Percentiles rank a stretch among this genome's conserved stretches.
These are phyloP conservation scores for Monosporascus ibericus DNA, from an alignment of 2,329 filamentous ascomycete genomes.

Conservation along the genomic window DNA sequence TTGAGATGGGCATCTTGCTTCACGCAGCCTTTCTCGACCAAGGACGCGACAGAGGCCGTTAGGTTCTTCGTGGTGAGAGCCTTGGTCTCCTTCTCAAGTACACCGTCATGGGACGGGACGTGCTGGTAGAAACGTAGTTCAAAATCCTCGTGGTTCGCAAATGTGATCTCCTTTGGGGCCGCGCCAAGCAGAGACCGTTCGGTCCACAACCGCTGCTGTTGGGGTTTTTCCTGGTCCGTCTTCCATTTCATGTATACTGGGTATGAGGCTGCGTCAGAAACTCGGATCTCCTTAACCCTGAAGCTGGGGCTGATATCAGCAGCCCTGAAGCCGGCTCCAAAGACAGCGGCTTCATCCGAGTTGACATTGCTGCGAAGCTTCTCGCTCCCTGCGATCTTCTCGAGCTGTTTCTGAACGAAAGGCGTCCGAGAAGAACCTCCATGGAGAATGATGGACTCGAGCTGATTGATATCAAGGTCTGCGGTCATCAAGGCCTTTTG, in stretches of 20 bases:
- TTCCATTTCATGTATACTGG: conserved; percentile 70
- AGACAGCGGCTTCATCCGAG: conserved; percentile 91
- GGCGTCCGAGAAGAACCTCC: conserved; percentile 87
- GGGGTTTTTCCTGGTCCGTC: conserved; percentile 59
- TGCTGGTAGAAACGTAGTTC: conserved; percentile 74
- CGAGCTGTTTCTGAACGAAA: conserved; percentile 86
- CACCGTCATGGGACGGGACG: conserved; percentile 40
- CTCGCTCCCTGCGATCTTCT: conserved; percentile 64
- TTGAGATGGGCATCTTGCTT: conserved; percentile 74
- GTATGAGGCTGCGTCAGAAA: conserved; percentile 71
- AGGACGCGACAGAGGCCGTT: conserved; percentile 70
- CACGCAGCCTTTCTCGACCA: conserved; percentile 74
- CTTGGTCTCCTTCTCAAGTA: conserved; percentile 54
- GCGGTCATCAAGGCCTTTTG: conserved; percentile 69
- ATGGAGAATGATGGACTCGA: conserved; percentile 89
- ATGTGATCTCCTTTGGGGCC: conserved; percentile 74
- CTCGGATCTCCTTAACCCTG: conserved; percentile 91
- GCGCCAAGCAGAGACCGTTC: conserved; percentile 68
- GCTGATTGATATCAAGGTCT: conserved; percentile 64
- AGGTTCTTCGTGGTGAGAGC: conserved; percentile 75
- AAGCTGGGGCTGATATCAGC: conserved; percentile 91
- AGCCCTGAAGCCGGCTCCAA: conserved; percentile 91
- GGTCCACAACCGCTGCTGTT: conserved; percentile 78
- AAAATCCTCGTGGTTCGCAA: conserved; percentile 80
- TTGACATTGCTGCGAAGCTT: conserved; percentile 95